These are phyloP conservation scores for Amyloporia xantha DNA, from an alignment of 768 basidiomycete genomes.

Conservation along the genomic window DNA sequence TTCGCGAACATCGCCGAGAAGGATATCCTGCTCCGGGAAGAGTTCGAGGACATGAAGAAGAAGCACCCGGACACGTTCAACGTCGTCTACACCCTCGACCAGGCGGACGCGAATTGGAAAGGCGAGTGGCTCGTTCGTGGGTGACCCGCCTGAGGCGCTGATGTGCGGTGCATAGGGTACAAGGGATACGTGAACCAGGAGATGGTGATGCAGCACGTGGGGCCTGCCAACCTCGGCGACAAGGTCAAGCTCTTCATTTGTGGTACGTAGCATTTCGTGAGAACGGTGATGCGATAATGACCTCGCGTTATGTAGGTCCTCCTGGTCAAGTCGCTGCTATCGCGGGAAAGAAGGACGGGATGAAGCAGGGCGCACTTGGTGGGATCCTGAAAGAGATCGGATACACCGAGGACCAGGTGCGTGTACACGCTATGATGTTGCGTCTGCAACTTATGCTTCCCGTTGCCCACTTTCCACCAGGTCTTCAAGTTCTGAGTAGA, in stretches of 20 bases:
- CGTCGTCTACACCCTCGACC: conserved; percentile 83
- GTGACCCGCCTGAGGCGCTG: not conserved
- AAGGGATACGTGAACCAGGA: conserved; percentile 72
- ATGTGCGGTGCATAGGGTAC: conserved; percentile 34
- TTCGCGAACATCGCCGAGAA: conserved; percentile 86
- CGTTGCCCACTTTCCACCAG: conserved; percentile 4
- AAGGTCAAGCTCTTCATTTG: conserved; percentile 90
- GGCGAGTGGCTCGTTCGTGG: conserved; percentile 21
- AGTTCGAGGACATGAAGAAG: conserved; percentile 64
- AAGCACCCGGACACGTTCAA: conserved; percentile 68
- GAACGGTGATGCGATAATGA: not conserved
- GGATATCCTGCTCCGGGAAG: conserved; percentile 84
- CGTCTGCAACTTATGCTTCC: not conserved
- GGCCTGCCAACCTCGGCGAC: conserved; percentile 53
- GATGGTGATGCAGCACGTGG: conserved; percentile 67
- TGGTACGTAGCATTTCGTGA: too few relatives aligned
- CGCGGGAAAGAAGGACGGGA: conserved; percentile 84
- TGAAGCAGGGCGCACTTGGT: conserved; percentile 75
- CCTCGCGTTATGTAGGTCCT: conserved; percentile 43
- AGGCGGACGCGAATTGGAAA: conserved; percentile 61
- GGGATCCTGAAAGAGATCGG: conserved; percentile 85
- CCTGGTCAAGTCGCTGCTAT: conserved; percentile 86
- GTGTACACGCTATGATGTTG: not conserved
- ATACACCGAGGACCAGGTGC: conserved; percentile 80
- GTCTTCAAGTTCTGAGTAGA: conserved; percentile 21